Conservation (phyloP, 108 stramenopile genomes). For the Mediolabrus comicus region DNA sequence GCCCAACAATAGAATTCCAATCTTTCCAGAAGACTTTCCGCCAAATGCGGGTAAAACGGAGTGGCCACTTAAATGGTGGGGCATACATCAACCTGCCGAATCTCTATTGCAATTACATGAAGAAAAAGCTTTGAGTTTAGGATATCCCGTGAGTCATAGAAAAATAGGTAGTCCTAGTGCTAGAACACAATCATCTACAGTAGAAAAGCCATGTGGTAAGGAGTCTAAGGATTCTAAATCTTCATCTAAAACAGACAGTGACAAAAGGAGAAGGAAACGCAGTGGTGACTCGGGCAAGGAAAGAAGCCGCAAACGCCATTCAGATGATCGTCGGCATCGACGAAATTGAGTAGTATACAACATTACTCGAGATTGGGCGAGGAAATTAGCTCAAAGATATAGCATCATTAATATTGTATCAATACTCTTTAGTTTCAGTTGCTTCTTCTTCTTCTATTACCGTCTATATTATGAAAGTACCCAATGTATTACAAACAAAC, state of each 20-base stretch:
- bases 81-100: slow-evolving; percentile 24
- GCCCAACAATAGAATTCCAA: slow-evolving; percentile 35
- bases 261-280: not conserved
- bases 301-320: not conserved
- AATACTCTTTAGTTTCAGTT: no score
- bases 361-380: no score
- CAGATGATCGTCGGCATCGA: not conserved
- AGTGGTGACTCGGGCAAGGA: not conserved
- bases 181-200: not conserved
- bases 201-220: not conserved
- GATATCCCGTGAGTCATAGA: slow-evolving; percentile 5
- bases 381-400: no score
- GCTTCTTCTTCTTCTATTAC: no score
- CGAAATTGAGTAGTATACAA: not conserved
- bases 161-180: not conserved
- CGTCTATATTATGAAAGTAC: not conserved
- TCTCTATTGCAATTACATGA: slow-evolving; percentile 29
- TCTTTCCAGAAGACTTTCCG: slow-evolving; percentile 49
- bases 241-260: not conserved
- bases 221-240: not conserved
- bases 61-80: slow-evolving; percentile 48
- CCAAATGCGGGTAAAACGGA: slow-evolving; percentile 26
- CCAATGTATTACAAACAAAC: slow-evolving; percentile 86
- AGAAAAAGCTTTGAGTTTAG: slow-evolving; percentile 15
- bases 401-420: no score